A percentile compares a stretch with the other conserved stretches of the same genome.
phyloP scores from a whole-genome alignment of 108 stramenopile species.

The Halocafeteria seosinensis region DNA sequence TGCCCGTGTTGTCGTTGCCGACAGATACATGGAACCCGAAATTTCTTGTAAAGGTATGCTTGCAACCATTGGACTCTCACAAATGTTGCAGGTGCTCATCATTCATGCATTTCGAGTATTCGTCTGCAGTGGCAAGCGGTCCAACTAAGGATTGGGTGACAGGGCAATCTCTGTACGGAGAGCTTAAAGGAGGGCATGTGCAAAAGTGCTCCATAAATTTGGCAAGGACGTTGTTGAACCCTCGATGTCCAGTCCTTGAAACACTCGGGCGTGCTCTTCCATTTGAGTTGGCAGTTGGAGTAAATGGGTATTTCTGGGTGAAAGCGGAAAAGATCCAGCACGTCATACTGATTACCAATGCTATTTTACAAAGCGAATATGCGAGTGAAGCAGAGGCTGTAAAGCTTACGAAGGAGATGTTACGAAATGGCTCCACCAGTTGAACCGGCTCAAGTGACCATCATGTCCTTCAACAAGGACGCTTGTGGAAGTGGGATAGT shows the following conservation, averaged over 20 bases:
- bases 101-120: too few relatives aligned
- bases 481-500: too few relatives aligned
- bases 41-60: slow-evolving; percentile 7
- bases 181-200: slow-evolving; percentile 5
- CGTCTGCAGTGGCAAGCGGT: slow-evolving; percentile 7
- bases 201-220: background rate
- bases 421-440: too few relatives aligned
- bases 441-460: too few relatives aligned
- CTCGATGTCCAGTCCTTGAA: background rate
- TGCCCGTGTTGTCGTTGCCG: slow-evolving; percentile 3
- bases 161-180: slow-evolving; percentile 9
- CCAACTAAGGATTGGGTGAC: slow-evolving; percentile 20
- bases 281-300: slow-evolving; percentile 8
- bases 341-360: background rate
- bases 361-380: background rate
- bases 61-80: too few relatives aligned
- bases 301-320: slow-evolving; percentile 7
- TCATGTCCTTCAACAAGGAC: too few relatives aligned
- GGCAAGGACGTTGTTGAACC: background rate
- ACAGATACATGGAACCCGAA: slow-evolving; percentile 7
- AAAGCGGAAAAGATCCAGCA: background rate
- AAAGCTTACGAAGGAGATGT: background rate
- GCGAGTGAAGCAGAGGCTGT: background rate
- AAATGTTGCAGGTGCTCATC: too few relatives aligned
- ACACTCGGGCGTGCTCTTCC: slow-evolving; percentile 1